These are phyloP conservation scores for Solanum tarijense DNA, from an alignment of 257 asterid species.

Conservation along the genomic window DNA sequence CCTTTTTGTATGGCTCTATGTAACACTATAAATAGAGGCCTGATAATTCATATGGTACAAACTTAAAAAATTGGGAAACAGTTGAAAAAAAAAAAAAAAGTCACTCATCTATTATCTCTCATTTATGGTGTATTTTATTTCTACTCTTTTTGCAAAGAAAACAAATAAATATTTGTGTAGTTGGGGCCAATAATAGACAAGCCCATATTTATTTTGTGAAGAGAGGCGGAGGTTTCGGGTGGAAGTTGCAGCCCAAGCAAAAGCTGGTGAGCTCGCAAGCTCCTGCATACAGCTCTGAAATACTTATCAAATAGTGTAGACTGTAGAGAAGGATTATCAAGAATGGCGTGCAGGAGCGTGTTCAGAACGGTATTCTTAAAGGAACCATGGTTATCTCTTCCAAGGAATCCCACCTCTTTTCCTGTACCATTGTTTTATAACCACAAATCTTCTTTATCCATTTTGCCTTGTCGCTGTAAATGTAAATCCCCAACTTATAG, in stretches of 20 bases:
- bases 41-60: neutral
- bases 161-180: neutral
- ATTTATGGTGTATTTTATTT: neutral
- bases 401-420: constrained; percentile 11
- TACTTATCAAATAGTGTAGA: neutral
- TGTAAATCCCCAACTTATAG: constrained; percentile 21
- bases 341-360: constrained; percentile 57
- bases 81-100: neutral
- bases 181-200: neutral
- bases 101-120: neutral
- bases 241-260: neutral
- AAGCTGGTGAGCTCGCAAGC: neutral
- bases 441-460: constrained; percentile 14
- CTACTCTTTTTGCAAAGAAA: neutral
- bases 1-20: neutral
- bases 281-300: neutral
- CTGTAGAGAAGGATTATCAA: neutral
- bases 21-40: neutral
- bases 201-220: neutral
- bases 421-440: constrained; percentile 18
- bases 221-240: neutral
- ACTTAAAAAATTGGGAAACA: neutral
- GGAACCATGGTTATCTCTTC: constrained; percentile 45
- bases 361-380: constrained; percentile 42
- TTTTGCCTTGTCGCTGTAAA: constrained; percentile 31